Base-by-base conservation (phyloP, 441 rosid species). In the Melastoma candidum region DNA sequence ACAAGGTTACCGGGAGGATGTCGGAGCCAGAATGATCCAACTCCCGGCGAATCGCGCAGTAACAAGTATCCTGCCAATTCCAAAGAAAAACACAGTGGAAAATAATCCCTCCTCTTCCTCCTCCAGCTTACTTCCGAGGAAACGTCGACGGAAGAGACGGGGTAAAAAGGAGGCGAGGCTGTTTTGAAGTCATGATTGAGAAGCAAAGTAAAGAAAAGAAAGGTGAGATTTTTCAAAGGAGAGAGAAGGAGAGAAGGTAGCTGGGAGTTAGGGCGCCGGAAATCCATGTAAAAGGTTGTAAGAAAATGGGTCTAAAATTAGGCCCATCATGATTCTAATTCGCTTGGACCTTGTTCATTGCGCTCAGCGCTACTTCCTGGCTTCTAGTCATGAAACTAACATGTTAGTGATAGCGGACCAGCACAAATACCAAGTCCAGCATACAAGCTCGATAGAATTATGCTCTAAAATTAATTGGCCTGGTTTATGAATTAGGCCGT, bases 41-140 rank as follows among this genome's bases (percentile, higher is more conserved):
- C 78, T 94, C 95, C 58, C 99, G 74, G 32, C 97, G 75, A 56
- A 94, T 59, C 55, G 73, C 80, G 17, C 94, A 90, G 47, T 73
- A 90, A 66, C 94, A 94, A 11, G 89, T 85, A 54, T 94, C 99
- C 99, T 85, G 77, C 67, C 52, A 57, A 64, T 51, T 58, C 14
- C 24, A 13, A 54, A 54, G 12, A 22, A 14, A 25, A 4, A 10
- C 2, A 54, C 44, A 56, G 43, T 1, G 58, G 9, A 54, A 27
- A 63, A 57, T 2, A 9, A 47, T 12, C 13, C 10, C 46, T 26
- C 12, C 22, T 12, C n/a, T 7, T 27, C 44, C 55, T 51, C 22
- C 0, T 32, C 7, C 41, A 4, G 5, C 41, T 32, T 32, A 32
- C 41, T 32, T 32, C 7, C 41, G 8, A 6, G 8, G 6, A 32